Conservation (phyloP, 345 rosid species). For the Cardamine chenopodiifolia region DNA sequence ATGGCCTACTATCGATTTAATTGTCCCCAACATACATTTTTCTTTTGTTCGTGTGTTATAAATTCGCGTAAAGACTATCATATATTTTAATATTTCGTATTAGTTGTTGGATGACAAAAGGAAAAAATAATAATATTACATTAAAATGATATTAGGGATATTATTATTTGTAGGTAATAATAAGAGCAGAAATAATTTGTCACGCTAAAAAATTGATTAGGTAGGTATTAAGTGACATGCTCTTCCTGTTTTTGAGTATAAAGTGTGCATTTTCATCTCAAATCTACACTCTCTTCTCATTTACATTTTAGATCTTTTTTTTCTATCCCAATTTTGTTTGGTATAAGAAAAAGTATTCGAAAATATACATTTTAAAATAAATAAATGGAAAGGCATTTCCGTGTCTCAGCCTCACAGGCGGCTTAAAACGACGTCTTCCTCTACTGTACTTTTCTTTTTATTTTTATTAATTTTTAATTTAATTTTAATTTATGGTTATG, state of each 20-base stretch:
- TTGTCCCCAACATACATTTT: background rate
- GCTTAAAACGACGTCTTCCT: constrained; percentile 40
- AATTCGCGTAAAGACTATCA: background rate
- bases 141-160: background rate
- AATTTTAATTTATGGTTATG: background rate
- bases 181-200: constrained; percentile 2
- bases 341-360: background rate
- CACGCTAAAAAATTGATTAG: constrained; percentile 14
- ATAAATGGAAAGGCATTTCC: constrained; percentile 23
- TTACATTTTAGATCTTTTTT: background rate
- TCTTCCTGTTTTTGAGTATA: constrained; percentile 11
- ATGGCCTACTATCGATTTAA: constrained; percentile 7
- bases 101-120: constrained; percentile 1
- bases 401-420: constrained; percentile 46
- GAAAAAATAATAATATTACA: background rate
- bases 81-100: background rate
- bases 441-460: background rate
- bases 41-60: constrained; percentile 9
- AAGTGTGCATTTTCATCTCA: constrained; percentile 5
- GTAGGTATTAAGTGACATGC: constrained; percentile 29
- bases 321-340: background rate
- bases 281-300: background rate
- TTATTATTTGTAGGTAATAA: background rate
- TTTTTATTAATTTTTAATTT: background rate
- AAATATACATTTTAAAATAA: background rate